Conservation (phyloP, 2,329 filamentous ascomycete species). For the Mycogone perniciosa region DNA sequence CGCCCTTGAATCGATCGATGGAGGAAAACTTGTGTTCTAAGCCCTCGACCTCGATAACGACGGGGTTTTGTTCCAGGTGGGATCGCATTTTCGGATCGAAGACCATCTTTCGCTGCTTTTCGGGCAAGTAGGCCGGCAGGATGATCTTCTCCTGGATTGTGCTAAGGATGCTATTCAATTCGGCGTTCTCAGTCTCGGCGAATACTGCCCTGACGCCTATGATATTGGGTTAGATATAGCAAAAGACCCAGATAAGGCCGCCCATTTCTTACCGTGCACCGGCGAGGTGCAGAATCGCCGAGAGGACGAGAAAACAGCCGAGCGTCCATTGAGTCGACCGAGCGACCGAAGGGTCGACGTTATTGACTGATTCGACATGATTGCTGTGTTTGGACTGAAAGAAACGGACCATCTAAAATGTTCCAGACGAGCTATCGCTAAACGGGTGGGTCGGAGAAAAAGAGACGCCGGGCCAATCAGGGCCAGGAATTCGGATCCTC, state of each 20-base stretch:
- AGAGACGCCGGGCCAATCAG: constrained; percentile 32
- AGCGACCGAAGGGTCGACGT: constrained; percentile 22
- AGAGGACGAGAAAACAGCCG: constrained; percentile 1
- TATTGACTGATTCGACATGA: constrained; percentile 20
- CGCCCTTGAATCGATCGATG: constrained; percentile 34
- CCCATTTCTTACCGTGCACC: constrained; percentile 22
- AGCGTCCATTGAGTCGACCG: constrained; percentile 7
- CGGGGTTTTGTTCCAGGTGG: constrained; percentile 47
- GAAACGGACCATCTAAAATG: constrained; percentile 13
- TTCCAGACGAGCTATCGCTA: constrained; percentile 10
- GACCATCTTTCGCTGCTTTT: constrained; percentile 47
- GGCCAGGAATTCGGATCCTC: constrained; percentile 16
- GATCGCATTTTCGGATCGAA: constrained; percentile 40
- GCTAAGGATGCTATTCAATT: constrained; percentile 48
- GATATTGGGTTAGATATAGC: constrained; percentile 10
- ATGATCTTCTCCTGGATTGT: constrained; percentile 53
- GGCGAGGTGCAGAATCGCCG: constrained; percentile 27
- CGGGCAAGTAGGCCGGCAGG: constrained; percentile 53
- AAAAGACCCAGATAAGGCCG: not conserved
- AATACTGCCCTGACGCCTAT: constrained; percentile 38
- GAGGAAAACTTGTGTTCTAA: constrained; percentile 46
- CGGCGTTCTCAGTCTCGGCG: constrained; percentile 42
- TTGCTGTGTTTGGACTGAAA: not conserved
- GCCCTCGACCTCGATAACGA: constrained; percentile 53
- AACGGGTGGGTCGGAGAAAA: constrained; percentile 25